Base-by-base conservation (phyloP, 352 stramenopile genomes). In the Pythium rhizo-oryzae region DNA sequence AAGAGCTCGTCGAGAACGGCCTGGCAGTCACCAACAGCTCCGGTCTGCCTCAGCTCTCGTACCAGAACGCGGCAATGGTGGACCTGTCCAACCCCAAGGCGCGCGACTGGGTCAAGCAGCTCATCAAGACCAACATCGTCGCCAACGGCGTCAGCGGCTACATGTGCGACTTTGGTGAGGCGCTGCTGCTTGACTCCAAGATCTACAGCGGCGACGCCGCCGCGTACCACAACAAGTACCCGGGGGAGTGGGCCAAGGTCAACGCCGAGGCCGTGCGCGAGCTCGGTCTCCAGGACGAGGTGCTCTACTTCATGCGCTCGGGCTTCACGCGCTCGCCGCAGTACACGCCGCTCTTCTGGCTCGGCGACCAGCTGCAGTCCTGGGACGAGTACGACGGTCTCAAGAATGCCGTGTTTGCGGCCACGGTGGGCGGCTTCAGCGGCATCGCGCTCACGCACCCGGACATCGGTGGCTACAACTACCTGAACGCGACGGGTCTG, bases 121-220 rank as follows among this genome's bases (percentile, higher is more conserved):
- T 65, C 25, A 55, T 65, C 58, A 65, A 65, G 58, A 57, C 58
- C 44, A 65, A 65, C 47, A 65, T 65, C 58, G 18, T 65, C 7
- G 43, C 44, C 25, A 65, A 57, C n/a, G 58, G 58, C 13, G 58
- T 65, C 25, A 65, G 58, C 28, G 58, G 58, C 46, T 65, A 65
- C 58, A 65, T 65, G 58, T 65, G 58, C 43, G 58, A 65, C 30
- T 65, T 65, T 18, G 58, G 58, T 4, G 58, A 65, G 58, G 58
- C 24, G 23, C 44, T 65, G 18, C 18, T 35, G 44, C 25, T 65
- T 5, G 58, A 65, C n/a, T 52, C 58, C 2, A 37, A 28, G 25
- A 43, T 65, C 58, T 19, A 49, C 46, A 35, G 18, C 44, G 58
- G 58, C 28, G 46, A 65, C 28, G 58, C 58, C 21, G 46, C 58